Evolutionary conservation across 1,284 basidiomycete species (phyloP).

Genomic region (Ceratobasidium sp.): DNA sequence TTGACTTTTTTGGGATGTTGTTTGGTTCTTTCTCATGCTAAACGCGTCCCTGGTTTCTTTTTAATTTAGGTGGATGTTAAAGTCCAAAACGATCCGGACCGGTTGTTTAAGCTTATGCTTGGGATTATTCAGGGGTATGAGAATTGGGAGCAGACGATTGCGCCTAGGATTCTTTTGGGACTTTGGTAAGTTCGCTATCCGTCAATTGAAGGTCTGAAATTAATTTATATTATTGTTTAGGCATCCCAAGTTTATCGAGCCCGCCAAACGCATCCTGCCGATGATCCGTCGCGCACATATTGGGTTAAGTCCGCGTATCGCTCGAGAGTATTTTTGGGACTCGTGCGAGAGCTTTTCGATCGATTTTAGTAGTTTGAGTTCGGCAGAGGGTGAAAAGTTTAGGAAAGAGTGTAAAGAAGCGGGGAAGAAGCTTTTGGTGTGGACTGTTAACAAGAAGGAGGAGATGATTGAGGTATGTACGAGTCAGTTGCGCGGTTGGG

Average conservation of each 20-base stretch:
- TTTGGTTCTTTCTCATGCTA: no score
- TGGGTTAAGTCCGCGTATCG: constrained; percentile 68
- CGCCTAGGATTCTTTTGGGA: constrained; percentile 90
- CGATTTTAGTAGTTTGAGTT: constrained; percentile 80
- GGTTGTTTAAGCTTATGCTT: constrained; percentile 89
- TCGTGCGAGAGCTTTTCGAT: constrained; percentile 92
- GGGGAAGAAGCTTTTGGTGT: constrained; percentile 92
- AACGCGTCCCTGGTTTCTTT: no score
- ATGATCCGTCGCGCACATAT: constrained; percentile 90
- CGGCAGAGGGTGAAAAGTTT: constrained; percentile 76
- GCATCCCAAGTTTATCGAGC: constrained; percentile 91
- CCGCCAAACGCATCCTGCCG: constrained; percentile 81
- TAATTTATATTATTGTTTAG: constrained; percentile 66
- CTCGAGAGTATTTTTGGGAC: constrained; percentile 91
- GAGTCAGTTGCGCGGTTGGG: constrained; percentile 28
- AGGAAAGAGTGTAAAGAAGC: constrained; percentile 79
- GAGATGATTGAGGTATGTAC: constrained; percentile 91
- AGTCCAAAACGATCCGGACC: constrained; percentile 89
- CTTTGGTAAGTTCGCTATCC: constrained; percentile 56
- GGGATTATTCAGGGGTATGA: constrained; percentile 76
- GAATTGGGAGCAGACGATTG: constrained; percentile 83
- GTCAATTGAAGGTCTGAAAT: background rate
- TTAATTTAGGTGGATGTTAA: constrained; percentile 84
- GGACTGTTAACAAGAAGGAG: constrained; percentile 93
- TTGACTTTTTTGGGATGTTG: background rate